Percentiles rank a stretch among this genome's conserved stretches.
These are phyloP conservation scores for Serendipita vermifera DNA, from an alignment of 768 basidiomycete species.

Conservation along the genomic window DNA sequence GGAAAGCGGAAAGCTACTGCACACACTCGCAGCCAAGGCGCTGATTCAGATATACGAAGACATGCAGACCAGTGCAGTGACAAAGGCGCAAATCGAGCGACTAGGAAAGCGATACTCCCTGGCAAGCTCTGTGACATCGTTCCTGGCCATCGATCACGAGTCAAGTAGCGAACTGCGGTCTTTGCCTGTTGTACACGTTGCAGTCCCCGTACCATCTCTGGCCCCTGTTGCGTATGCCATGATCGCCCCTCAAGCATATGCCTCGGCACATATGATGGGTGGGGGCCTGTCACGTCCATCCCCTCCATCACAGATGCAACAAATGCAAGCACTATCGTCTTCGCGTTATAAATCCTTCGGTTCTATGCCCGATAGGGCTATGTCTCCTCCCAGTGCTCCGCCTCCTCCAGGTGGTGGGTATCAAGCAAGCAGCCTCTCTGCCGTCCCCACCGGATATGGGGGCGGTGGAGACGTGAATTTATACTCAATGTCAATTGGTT, in stretches of 20 bases:
- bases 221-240: no score
- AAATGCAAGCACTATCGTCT: not conserved
- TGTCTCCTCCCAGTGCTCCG: no score
- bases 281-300: not conserved
- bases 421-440: no score
- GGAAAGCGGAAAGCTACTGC: slow-evolving; percentile 11
- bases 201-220: no score
- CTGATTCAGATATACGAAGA: slow-evolving; percentile 16
- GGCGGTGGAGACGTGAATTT: no score
- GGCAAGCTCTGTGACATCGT: slow-evolving; percentile 7
- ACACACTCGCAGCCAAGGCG: slow-evolving; percentile 16
- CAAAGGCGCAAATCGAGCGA: not conserved
- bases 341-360: no score
- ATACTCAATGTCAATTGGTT: no score
- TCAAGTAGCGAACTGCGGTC: no score
- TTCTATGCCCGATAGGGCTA: no score
- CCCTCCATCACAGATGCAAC: not conserved
- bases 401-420: no score
- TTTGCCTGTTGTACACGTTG: no score
- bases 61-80: not conserved
- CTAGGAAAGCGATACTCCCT: slow-evolving; percentile 5
- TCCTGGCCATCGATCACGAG: slow-evolving; percentile 7
- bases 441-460: no score
- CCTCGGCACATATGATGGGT: not conserved
- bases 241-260: not conserved